Evolutionary conservation across 2,329 filamentous ascomycete genomes (phyloP).

Genomic region (Leptographium lundbergii): DNA sequence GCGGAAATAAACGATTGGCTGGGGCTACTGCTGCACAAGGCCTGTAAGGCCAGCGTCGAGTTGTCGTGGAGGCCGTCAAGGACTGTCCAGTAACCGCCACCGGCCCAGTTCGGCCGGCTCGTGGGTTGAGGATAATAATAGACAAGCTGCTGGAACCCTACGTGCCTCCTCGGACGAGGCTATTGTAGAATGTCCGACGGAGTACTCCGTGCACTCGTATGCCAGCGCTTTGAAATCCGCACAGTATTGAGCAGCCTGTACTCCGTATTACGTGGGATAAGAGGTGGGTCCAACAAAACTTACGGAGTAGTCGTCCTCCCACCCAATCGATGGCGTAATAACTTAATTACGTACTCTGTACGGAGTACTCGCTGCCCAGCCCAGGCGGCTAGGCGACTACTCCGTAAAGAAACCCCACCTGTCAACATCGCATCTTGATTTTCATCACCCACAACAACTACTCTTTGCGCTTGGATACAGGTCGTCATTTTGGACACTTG

Average conservation of each 20-base stretch:
- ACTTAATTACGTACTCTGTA: background rate
- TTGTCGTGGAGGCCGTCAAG: constrained; percentile 27
- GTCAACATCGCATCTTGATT: background rate
- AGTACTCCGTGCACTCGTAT: too few species aligned
- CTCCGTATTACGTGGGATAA: background rate
- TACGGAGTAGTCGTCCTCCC: background rate
- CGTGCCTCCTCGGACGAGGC: constrained; percentile 28
- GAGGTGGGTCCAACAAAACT: background rate
- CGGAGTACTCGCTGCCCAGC: background rate
- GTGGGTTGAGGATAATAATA: constrained; percentile 38
- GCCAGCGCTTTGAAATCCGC: constrained; percentile 31
- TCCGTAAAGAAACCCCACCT: background rate
- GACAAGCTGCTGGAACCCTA: constrained; percentile 46
- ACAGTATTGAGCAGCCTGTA: constrained; percentile 26
- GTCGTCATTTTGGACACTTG: background rate
- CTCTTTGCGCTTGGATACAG: background rate
- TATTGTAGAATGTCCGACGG: constrained; percentile 41
- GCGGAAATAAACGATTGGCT: constrained; percentile 36
- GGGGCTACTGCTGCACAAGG: constrained; percentile 33
- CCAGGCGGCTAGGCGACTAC: background rate
- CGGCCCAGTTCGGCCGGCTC: constrained; percentile 42
- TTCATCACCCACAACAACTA: background rate
- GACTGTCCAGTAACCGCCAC: constrained; percentile 37
- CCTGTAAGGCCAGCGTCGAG: constrained; percentile 37
- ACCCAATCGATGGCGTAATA: background rate